Conservation (phyloP, 2,329 filamentous ascomycete genomes). For the Didymella keratinophila region DNA sequence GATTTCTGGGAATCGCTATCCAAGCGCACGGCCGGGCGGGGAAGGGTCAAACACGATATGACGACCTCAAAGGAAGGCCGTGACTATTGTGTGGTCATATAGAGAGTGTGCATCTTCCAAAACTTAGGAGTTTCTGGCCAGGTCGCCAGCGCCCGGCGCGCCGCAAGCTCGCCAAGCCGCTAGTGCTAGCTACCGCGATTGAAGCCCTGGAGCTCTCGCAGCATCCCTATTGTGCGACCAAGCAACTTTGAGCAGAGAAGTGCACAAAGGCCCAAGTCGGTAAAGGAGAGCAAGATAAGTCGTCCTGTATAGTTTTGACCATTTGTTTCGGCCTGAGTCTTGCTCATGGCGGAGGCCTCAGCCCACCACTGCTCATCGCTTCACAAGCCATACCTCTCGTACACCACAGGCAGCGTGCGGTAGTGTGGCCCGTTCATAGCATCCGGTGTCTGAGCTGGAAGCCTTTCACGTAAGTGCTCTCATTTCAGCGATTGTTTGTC, state of each 20-base stretch:
- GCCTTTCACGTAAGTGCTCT: neutral
- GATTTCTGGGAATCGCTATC: slow-evolving; percentile 23
- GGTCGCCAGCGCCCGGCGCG: neutral
- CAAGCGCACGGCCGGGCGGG: neutral
- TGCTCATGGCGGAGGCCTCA: neutral
- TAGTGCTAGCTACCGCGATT: slow-evolving; percentile 11
- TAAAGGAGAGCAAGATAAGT: slow-evolving; percentile 3
- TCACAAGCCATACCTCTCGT: slow-evolving; percentile 2
- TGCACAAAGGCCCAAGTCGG: neutral
- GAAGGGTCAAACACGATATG: neutral
- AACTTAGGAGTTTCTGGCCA: slow-evolving; percentile 9
- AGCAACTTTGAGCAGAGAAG: neutral
- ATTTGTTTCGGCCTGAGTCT: neutral
- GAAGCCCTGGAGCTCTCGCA: slow-evolving; percentile 16
- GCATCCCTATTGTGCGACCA: slow-evolving; percentile 13
- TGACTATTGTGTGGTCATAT: slow-evolving; percentile 1
- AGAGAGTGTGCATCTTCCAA: slow-evolving; percentile 2
- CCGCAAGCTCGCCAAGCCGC: slow-evolving; percentile 1
- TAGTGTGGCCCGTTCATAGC: neutral
- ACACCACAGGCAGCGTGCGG: neutral
- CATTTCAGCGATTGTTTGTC: neutral
- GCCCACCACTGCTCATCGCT: neutral
- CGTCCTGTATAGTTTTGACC: neutral
- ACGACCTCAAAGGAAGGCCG: neutral
- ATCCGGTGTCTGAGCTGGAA: too few species aligned